A percentile compares a stretch with the other conserved stretches of the same genome.
Conservation (phyloP, 106 monocot genomes). For the Ottelia alismoides region DNA sequence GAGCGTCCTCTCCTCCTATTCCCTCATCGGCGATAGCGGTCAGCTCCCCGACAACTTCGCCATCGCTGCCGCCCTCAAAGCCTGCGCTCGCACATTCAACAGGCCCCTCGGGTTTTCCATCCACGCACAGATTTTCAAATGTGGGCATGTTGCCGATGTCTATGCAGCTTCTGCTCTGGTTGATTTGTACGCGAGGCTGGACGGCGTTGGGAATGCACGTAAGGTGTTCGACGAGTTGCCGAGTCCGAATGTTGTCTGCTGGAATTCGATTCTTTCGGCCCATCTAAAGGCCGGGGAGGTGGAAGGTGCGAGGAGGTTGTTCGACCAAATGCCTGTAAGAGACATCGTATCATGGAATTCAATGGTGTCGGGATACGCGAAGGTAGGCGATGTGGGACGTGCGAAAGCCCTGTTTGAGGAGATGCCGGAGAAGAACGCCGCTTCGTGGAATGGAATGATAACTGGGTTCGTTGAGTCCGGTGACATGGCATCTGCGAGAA, state of each 20-base stretch:
- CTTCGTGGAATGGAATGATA: not conserved
- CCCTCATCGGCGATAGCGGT: no score
- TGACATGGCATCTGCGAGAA: conserved; percentile 38
- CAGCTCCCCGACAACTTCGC: conserved; percentile 46
- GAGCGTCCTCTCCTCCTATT: no score
- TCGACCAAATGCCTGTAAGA: conserved; percentile 6
- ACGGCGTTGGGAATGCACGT: conserved; percentile 20
- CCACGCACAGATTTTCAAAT: conserved; percentile 43
- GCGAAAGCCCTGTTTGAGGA: not conserved
- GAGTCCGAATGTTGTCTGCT: not conserved
- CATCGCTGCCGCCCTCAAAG: conserved; percentile 48
- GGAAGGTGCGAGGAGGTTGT: not conserved
- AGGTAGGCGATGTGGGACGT: not conserved
- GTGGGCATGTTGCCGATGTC: conserved; percentile 13
- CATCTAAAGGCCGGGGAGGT: not conserved
- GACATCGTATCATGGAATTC: conserved; percentile 30
- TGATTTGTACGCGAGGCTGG: conserved; percentile 60
- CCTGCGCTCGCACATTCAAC: conserved; percentile 20
- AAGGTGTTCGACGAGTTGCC: conserved; percentile 11
- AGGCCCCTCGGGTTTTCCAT: conserved; percentile 26
- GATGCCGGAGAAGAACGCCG: not conserved
- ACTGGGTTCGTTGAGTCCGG: conserved; percentile 17
- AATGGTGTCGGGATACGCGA: conserved; percentile 8
- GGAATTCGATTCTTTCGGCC: not conserved
- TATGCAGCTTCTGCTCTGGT: conserved; percentile 37